phyloP scores from a whole-genome alignment of 2,329 filamentous ascomycete genomes.

The Teratosphaeria pseudoeucalypti region DNA sequence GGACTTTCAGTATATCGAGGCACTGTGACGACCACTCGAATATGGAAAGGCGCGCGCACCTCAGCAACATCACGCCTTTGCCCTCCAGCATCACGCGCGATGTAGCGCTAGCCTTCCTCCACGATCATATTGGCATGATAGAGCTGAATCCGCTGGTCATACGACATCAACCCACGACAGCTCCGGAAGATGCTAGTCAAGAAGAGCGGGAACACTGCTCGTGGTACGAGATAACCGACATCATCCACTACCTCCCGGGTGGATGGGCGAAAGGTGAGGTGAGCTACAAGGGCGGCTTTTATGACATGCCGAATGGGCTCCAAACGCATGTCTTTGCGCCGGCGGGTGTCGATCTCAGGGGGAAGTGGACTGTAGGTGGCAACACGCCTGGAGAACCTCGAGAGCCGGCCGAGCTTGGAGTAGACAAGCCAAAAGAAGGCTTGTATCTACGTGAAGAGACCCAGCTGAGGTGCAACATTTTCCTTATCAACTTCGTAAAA shows the following conservation, averaged over 20 bases:
- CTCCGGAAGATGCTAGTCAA: slow-evolving; percentile 54
- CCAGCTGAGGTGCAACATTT: slow-evolving; percentile 67
- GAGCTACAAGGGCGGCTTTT: slow-evolving; percentile 70
- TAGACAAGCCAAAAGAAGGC: slow-evolving; percentile 52
- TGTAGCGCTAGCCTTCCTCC: slow-evolving; percentile 64
- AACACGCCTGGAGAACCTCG: slow-evolving; percentile 59
- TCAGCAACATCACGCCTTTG: slow-evolving; percentile 71
- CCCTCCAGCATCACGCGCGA: slow-evolving; percentile 57
- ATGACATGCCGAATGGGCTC: slow-evolving; percentile 60
- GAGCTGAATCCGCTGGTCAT: slow-evolving; percentile 76
- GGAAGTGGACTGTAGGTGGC: slow-evolving; percentile 76
- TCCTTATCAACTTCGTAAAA: slow-evolving; percentile 69
- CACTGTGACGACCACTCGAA: neutral
- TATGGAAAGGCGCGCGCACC: slow-evolving; percentile 61
- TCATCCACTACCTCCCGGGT: slow-evolving; percentile 57
- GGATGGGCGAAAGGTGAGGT: slow-evolving; percentile 55
- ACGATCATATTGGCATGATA: slow-evolving; percentile 74
- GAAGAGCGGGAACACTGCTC: slow-evolving; percentile 58
- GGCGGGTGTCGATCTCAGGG: slow-evolving; percentile 66
- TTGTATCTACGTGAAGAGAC: slow-evolving; percentile 80
- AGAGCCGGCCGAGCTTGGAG: slow-evolving; percentile 50
- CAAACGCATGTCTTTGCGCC: slow-evolving; percentile 80
- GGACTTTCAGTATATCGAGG: neutral
- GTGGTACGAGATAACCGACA: slow-evolving; percentile 66
- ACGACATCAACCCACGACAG: slow-evolving; percentile 56